Percentiles rank a stretch among this genome's conserved stretches.
These are phyloP conservation scores for Phialocephala subalpina DNA, from an alignment of 2,329 filamentous ascomycete genomes.

Conservation along the genomic window DNA sequence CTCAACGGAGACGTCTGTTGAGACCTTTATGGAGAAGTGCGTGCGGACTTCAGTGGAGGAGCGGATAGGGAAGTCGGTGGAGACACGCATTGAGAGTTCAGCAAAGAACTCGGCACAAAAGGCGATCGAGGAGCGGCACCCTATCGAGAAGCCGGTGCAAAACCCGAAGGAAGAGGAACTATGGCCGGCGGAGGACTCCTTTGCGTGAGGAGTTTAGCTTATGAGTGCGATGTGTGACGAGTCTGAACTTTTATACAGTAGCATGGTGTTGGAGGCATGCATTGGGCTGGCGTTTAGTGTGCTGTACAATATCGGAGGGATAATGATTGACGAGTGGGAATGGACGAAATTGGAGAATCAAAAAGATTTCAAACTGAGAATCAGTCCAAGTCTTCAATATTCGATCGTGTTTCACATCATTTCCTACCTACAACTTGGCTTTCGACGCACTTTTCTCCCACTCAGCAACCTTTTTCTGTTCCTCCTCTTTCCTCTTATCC, in stretches of 20 bases:
- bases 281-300: slow-evolving; percentile 24
- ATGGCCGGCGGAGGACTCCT: slow-evolving; percentile 44
- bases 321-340: slow-evolving; percentile 25
- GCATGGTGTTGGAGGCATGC: slow-evolving; percentile 25
- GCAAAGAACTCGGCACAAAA: neutral
- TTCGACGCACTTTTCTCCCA: slow-evolving; percentile 40
- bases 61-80: neutral
- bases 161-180: slow-evolving; percentile 22
- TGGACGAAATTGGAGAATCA: neutral
- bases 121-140: neutral
- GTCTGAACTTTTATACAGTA: slow-evolving; percentile 25
- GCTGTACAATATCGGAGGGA: slow-evolving; percentile 26
- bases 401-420: neutral
- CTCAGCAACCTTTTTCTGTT: slow-evolving; percentile 33
- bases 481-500: slow-evolving; percentile 38
- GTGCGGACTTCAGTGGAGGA: neutral
- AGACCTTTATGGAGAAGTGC: neutral
- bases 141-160: slow-evolving; percentile 1
- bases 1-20: neutral
- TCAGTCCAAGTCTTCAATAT: neutral
- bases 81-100: neutral
- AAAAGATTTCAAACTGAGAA: neutral
- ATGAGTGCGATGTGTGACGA: slow-evolving; percentile 30
- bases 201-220: slow-evolving; percentile 37
- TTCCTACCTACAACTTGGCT: slow-evolving; percentile 37